A percentile compares a stretch with the other conserved stretches of the same genome.
phyloP scores from a whole-genome alignment of 352 stramenopile genomes.

The Phytophthora sp. region DNA sequence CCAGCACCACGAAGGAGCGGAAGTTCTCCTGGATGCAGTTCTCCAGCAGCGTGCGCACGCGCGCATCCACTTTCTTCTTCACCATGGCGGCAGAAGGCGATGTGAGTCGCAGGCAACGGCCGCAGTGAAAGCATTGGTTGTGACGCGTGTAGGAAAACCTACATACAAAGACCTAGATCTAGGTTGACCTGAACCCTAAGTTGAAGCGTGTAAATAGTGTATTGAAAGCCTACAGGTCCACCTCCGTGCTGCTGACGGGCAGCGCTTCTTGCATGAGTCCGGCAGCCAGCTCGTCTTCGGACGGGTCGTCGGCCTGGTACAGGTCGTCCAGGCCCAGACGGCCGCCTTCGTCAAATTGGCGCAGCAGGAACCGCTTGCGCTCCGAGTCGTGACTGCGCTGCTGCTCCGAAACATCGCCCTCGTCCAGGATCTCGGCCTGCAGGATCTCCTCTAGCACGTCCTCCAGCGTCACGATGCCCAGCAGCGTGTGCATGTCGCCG shows the following conservation, averaged over 20 bases:
- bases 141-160: not conserved
- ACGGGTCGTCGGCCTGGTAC: conserved; percentile 40
- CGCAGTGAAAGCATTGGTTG: conserved; percentile 28
- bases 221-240: not conserved
- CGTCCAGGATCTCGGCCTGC: conserved; percentile 96
- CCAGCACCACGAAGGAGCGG: conserved; percentile 97
- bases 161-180: not conserved
- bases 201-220: not conserved
- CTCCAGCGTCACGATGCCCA: conserved; percentile 98
- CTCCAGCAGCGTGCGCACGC: conserved; percentile 97
- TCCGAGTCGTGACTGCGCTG: conserved; percentile 42
- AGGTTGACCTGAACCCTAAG: not conserved
- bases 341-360: conserved; percentile 50
- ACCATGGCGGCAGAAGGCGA: conserved; percentile 87
- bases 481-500: conserved; percentile 93
- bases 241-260: not conserved
- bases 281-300: conserved; percentile 38
- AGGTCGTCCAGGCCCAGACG: conserved; percentile 56
- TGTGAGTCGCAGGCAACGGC: conserved; percentile 2
- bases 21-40: conserved; percentile 97
- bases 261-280: conserved; percentile 18
- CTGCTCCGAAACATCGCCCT: conserved; percentile 83
- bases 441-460: conserved; percentile 99
- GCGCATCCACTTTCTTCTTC: conserved; percentile 99
- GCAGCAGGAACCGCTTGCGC: conserved; percentile 54